Base-by-base conservation (phyloP, 495 filamentous ascomycete genomes). In the Haplographium delicatum region DNA sequence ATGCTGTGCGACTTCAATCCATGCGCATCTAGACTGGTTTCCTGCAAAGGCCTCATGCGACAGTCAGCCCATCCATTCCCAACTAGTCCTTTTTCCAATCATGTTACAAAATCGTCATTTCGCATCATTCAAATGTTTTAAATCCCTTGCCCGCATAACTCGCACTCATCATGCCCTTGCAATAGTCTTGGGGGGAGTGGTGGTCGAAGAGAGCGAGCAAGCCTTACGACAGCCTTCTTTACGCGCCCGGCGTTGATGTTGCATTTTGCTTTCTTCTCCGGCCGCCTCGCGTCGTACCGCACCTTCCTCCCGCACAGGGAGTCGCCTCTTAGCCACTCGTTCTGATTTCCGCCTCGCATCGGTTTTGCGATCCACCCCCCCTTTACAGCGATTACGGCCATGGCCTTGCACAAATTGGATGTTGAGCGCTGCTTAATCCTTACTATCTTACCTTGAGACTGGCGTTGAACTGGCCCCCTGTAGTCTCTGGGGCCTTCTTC, bases 171-270 rank as follows among this genome's bases (percentile, higher is more conserved):
- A 28, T 50, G 53, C 54, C 58, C 58, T 51, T 57, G 54, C 31
- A 39, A 35, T 13, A 39, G 51, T 53, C 28, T 56, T 53, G 23
- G 43, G n/a, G n/a, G 19, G 40, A 40, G 20, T 26, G 39, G 42
- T 24, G 51, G 50, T 57, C 38, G 39, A 49, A 38, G 23, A 49
- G 13, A 34, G 19, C 11, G 24, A 50, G 28, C 33, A 24, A 58
- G 43, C 59, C 59, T 53, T 59, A 58, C 52, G 51, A 45, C 44
- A 56, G 51, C 48, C 48, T 53, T 53, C 50, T 59, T 58, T 58
- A 59, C 55, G 59, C 59, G 55, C 56, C 56, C 55, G 55, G 55
- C 55, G 51, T 53, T 50, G 51, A 52, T 49, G 35, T 34, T 39
- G 24, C 48, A 48, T 15, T 44, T 38, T 13, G n/a, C n/a, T n/a